phyloP scores from a whole-genome alignment of 225 moss, liverwort and hornwort genomes.

The Bryum argenteum region DNA sequence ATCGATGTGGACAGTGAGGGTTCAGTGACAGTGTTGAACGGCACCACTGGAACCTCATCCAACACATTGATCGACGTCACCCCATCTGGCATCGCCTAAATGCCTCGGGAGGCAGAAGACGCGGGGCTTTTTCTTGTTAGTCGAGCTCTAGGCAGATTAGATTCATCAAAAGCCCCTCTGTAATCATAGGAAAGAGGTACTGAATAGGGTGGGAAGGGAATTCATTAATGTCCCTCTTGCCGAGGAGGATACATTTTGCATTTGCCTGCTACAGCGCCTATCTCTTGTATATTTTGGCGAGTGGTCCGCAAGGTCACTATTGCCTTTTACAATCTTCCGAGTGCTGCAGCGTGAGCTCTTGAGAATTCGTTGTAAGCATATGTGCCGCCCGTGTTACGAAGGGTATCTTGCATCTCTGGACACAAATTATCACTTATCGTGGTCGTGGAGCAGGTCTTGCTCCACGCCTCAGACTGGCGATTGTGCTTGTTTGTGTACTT shows the following conservation, averaged over 20 bases:
- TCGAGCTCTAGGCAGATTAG: slow-evolving; percentile 13
- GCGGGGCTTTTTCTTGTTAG: not conserved
- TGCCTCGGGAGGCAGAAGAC: not conserved
- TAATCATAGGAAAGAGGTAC: slow-evolving; percentile 29
- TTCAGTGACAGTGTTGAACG: slow-evolving; percentile 78
- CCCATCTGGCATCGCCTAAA: slow-evolving; percentile 68
- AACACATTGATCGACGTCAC: slow-evolving; percentile 64
- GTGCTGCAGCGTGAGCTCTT: slow-evolving; percentile 19
- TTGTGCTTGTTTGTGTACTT: too few relatives aligned
- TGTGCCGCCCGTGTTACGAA: slow-evolving; percentile 23
- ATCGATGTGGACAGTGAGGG: slow-evolving; percentile 88
- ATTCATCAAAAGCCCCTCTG: slow-evolving; percentile 29
- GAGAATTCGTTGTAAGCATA: not conserved
- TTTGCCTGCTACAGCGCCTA: slow-evolving; percentile 16
- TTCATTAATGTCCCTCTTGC: slow-evolving; percentile 1
- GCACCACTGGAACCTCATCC: slow-evolving; percentile 78
- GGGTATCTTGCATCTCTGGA: not conserved
- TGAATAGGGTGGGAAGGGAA: slow-evolving; percentile 13
- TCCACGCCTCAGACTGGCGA: too few relatives aligned
- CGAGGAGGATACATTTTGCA: slow-evolving; percentile 23
- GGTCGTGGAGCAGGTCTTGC: too few relatives aligned
- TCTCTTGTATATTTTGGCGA: slow-evolving; percentile 25
- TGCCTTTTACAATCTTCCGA: not conserved
- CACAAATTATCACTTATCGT: too few relatives aligned
- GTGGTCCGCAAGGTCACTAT: slow-evolving; percentile 24